A percentile compares a stretch with the other conserved stretches of the same genome.
phyloP scores from a whole-genome alignment of 1,284 basidiomycete species.

The Fomitopsis palustris region DNA sequence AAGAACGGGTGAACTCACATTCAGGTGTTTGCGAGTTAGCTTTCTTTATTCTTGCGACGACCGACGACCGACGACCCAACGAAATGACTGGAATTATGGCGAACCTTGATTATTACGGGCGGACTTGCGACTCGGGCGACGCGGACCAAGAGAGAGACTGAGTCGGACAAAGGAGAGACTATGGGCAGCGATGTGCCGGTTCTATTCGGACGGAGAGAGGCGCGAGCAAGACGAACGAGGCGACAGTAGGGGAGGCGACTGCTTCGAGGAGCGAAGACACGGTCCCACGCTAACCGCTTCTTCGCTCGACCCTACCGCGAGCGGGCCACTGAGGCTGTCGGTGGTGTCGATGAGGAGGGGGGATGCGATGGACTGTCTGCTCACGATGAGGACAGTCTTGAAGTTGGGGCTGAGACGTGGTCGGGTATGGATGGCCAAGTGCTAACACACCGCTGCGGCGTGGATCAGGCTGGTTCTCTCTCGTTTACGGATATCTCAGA shows the following conservation, averaged over 20 bases:
- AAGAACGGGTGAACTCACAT: constrained; percentile 17
- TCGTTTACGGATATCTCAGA: constrained; percentile 22
- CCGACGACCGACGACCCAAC: constrained; percentile 11
- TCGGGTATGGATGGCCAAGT: constrained; percentile 17
- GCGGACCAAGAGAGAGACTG: constrained; percentile 22
- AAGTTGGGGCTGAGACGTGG: constrained; percentile 4
- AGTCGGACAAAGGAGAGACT: constrained; percentile 21
- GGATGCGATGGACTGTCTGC: constrained; percentile 16
- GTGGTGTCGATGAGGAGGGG: constrained; percentile 11
- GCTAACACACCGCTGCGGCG: constrained; percentile 27
- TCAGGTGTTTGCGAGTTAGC: constrained; percentile 11
- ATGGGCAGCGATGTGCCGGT: constrained; percentile 19
- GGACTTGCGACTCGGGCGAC: constrained; percentile 13
- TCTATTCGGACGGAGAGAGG: constrained; percentile 11
- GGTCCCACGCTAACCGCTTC: constrained; percentile 14
- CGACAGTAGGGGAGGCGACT: constrained; percentile 9
- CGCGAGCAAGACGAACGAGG: constrained; percentile 1
- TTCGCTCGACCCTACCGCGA: constrained; percentile 10
- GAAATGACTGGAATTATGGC: constrained; percentile 20
- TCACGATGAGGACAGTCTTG: constrained; percentile 13
- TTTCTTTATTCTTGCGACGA: constrained; percentile 17
- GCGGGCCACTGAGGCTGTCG: constrained; percentile 15
- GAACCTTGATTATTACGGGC: constrained; percentile 19
- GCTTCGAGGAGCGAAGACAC: constrained; percentile 12
- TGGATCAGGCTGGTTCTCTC: constrained; percentile 25